Evolutionary conservation across 116 monocot genomes (phyloP).

Genomic region (Phalaenopsis hybrid): DNA sequence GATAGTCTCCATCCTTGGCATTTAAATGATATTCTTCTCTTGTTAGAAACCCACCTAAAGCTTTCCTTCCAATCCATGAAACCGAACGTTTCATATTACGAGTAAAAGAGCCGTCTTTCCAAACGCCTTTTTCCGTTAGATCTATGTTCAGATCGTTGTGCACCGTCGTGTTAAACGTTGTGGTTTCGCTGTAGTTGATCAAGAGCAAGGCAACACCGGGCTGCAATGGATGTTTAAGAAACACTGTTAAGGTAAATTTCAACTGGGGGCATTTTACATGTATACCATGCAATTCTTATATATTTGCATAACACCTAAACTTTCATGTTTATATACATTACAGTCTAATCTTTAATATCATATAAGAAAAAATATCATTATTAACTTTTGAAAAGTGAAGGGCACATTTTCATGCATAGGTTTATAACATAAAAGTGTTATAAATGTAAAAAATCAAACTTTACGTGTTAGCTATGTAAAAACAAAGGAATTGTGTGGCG

Average conservation of each 20-base stretch:
- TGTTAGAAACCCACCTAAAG: slow-evolving; percentile 9
- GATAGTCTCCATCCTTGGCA: slow-evolving; percentile 27
- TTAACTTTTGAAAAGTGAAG: too few relatives aligned
- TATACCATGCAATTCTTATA: too few relatives aligned
- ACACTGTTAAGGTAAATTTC: neutral
- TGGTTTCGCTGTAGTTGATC: slow-evolving; percentile 52
- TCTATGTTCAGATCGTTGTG: slow-evolving; percentile 42
- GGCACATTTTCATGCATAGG: too few relatives aligned
- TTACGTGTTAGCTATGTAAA: too few relatives aligned
- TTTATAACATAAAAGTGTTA: too few relatives aligned
- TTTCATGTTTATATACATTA: too few relatives aligned
- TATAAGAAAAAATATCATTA: too few relatives aligned
- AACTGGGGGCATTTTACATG: too few relatives aligned
- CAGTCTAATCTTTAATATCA: too few relatives aligned
- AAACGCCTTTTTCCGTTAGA: slow-evolving; percentile 8
- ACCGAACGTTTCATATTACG: slow-evolving; percentile 27
- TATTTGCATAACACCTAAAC: too few relatives aligned
- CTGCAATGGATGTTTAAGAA: slow-evolving; percentile 17
- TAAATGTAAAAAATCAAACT: too few relatives aligned
- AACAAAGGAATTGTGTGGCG: too few relatives aligned
- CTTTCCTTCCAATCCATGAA: slow-evolving; percentile 39
- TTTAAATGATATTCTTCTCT: slow-evolving; percentile 75
- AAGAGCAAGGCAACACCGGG: slow-evolving; percentile 49
- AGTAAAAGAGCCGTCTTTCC: slow-evolving; percentile 20
- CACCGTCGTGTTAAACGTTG: slow-evolving; percentile 29